Percentiles rank a stretch among this genome's conserved stretches.
Evolutionary conservation across 2,329 filamentous ascomycete species (phyloP).

Genomic region (Chaetomiaceae sp.): DNA sequence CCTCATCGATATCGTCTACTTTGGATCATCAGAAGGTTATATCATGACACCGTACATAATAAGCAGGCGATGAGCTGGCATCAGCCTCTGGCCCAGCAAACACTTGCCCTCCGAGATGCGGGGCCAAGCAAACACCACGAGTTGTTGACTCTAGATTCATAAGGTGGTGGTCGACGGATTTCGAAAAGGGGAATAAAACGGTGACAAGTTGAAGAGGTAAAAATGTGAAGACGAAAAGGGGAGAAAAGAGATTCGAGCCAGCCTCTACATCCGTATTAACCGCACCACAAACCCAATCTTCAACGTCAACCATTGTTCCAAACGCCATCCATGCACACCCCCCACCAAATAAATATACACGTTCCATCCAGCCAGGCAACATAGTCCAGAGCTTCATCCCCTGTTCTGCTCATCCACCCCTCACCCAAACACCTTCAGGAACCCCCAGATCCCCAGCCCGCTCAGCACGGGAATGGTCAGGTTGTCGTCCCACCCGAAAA

Average conservation of each 20-base stretch:
- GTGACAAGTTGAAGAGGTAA: too few species aligned
- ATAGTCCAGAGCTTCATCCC: background rate
- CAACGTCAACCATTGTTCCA: conserved; percentile 8
- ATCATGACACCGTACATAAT: conserved; percentile 11
- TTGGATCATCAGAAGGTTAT: too few species aligned
- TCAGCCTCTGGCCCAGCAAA: too few species aligned
- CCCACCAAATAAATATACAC: conserved; percentile 10
- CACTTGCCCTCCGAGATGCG: background rate
- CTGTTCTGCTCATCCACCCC: background rate
- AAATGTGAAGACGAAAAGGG: background rate
- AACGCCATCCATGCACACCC: conserved; percentile 27
- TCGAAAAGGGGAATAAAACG: too few species aligned
- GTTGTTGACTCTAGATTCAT: background rate
- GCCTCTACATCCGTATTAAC: conserved; percentile 4
- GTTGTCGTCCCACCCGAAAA: conserved; percentile 96
- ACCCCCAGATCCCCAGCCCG: conserved; percentile 83
- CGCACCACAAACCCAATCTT: conserved; percentile 5
- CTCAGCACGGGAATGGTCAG: conserved; percentile 92
- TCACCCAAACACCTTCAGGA: conserved; percentile 79
- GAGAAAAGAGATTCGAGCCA: conserved; percentile 14
- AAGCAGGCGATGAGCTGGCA: background rate
- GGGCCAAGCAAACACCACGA: background rate
- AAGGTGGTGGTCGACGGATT: too few species aligned
- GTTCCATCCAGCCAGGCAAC: conserved; percentile 1
- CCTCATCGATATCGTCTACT: too few species aligned